Evolutionary conservation across 1,284 basidiomycete genomes (phyloP), one percentile per base, ranked within the genome.

Genomic region (Cutaneotrichosporon daszewskae): DNA sequence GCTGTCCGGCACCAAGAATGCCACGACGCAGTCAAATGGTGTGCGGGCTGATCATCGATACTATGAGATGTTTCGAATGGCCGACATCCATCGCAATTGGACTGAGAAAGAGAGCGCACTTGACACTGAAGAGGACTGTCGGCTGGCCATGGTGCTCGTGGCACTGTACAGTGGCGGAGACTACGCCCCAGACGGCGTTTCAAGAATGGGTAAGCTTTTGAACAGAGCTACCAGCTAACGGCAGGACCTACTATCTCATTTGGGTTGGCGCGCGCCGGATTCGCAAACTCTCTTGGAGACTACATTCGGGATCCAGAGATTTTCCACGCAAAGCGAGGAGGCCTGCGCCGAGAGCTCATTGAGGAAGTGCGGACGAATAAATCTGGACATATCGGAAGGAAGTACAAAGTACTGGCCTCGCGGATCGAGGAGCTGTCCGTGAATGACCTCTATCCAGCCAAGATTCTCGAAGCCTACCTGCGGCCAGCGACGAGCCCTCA

Each of bases 151-250:
- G 59, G 83, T 96, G 32, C 78, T 96, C 18, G 82, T 94, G 33
- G 92, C 84, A 0, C 74, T 96, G 4, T 75, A 94, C 55, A 80
- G 82, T 10, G 92, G 92, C 1, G 94, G 91, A 0, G 94, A 98
- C 68, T 98, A 96, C 59, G 79, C 85, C 42, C 78, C 79, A 25
- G 81, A 66, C 28, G 68, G 69, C 17, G 31, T 68, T 12, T 49
- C 41, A 5, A 47, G 46, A 14, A 59, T 66, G 33, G 69, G 69
- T 70, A 45, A 5, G 17, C 6, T 27, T n/a, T 25, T 40, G 37
- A 42, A 18, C 19, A 36, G 36, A 32, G 37, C 37, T 29, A 41
- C 17, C 22, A 45, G 56, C 20, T 31, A 37, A 55, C 45, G 9
- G 1, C 54, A 63, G 73, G 73, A 0, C 51, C 60, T 0, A 66